Evolutionary conservation across 768 basidiomycete genomes (phyloP).

Genomic region (Nevesoporus exiguus): DNA sequence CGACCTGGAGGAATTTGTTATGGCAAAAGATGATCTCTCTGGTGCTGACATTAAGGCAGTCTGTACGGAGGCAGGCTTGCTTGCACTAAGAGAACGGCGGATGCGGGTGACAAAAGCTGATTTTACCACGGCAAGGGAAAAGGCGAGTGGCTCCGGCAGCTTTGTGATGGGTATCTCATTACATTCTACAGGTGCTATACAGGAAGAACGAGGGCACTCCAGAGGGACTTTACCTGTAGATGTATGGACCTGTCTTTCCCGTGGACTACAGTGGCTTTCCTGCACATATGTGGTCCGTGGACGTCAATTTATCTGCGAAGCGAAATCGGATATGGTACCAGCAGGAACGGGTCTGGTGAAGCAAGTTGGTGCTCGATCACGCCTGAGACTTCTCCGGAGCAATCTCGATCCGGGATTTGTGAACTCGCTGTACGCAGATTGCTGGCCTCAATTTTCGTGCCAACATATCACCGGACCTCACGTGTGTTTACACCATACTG

Average conservation of each 20-base stretch:
- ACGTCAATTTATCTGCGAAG: neutral
- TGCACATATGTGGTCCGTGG: neutral
- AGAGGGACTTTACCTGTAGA: constrained; percentile 79
- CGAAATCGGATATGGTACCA: neutral
- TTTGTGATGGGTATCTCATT: constrained; percentile 10
- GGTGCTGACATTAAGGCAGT: constrained; percentile 99
- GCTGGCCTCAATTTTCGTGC: neutral
- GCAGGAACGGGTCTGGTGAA: neutral
- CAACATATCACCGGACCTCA: neutral
- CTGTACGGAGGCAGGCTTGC: constrained; percentile 95
- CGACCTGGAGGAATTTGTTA: constrained; percentile 92
- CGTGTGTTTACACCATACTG: too few relatives aligned
- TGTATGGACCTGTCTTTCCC: constrained; percentile 5
- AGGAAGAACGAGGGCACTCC: constrained; percentile 97
- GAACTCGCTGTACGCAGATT: neutral
- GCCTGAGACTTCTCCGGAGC: neutral
- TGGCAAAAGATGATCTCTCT: constrained; percentile 92
- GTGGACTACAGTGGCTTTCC: neutral
- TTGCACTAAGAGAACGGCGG: constrained; percentile 90
- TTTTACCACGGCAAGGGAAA: constrained; percentile 88
- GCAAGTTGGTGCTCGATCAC: neutral
- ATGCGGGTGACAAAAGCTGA: constrained; percentile 94
- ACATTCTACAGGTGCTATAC: constrained; percentile 64
- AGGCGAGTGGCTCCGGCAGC: constrained; percentile 47
- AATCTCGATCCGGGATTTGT: neutral